These are phyloP conservation scores for Rhytidiadelphus loreus DNA, from an alignment of 225 moss, liverwort and hornwort species.

Conservation along the genomic window DNA sequence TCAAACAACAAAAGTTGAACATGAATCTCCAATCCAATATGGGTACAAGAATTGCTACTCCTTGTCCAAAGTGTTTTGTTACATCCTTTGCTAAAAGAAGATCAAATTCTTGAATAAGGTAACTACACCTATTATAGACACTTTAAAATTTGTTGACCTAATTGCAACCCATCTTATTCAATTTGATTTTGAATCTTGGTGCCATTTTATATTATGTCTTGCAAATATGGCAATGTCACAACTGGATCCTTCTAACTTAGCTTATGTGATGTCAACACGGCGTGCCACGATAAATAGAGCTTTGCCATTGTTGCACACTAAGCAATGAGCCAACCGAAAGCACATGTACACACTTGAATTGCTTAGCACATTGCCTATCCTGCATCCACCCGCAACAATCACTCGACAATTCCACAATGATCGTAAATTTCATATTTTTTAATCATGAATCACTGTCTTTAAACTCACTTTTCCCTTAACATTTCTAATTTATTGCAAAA, in stretches of 20 bases:
- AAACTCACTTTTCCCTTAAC: neutral
- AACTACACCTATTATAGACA: neutral
- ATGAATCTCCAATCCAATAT: neutral
- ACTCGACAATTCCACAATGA: neutral
- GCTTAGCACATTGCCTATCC: neutral
- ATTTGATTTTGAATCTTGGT: neutral
- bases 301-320: slow-evolving; percentile 9
- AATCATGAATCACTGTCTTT: neutral
- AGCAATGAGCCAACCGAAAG: slow-evolving; percentile 5
- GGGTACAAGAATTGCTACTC: accelerated
- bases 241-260: neutral
- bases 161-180: neutral
- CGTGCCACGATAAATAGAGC: neutral
- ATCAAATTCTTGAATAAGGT: neutral
- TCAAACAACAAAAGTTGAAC: neutral
- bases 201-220: neutral
- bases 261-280: neutral
- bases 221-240: neutral
- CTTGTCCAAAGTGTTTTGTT: accelerated
- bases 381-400: neutral
- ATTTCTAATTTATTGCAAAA: neutral
- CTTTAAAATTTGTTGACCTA: neutral
- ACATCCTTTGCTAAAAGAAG: neutral
- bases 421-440: neutral
- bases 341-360: neutral